A percentile compares a stretch with the other conserved stretches of the same genome.
These are phyloP conservation scores for Pichia kluyveri DNA, from an alignment of 805 yeast genomes.

Conservation along the genomic window DNA sequence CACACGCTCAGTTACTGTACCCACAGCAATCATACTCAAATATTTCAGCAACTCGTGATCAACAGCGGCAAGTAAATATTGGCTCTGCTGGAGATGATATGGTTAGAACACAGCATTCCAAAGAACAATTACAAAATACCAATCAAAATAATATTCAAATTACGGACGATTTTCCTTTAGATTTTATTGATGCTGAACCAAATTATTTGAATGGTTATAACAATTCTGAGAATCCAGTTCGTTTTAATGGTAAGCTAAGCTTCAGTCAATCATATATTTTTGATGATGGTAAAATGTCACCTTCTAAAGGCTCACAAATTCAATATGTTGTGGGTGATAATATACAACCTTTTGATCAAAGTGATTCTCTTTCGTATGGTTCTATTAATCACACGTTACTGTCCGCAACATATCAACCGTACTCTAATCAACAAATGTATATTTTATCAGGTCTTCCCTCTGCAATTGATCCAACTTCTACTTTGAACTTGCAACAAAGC, in stretches of 20 bases:
- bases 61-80: neutral
- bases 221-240: neutral
- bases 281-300: neutral
- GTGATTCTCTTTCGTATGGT: neutral
- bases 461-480: constrained; percentile 3
- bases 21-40: neutral
- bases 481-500: neutral
- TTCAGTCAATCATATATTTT: neutral
- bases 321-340: neutral
- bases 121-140: neutral
- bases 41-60: neutral
- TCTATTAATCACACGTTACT: neutral
- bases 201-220: constrained; percentile 1
- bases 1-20: neutral
- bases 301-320: neutral
- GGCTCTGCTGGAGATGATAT: too few species aligned
- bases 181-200: constrained; percentile 1
- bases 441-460: constrained; percentile 5
- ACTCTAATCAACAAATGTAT: constrained; percentile 2
- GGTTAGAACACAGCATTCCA: neutral
- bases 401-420: neutral
- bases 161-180: constrained; percentile 6
- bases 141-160: neutral
- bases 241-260: neutral
- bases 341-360: neutral